Percentiles rank a stretch among this genome's conserved stretches.
These are phyloP conservation scores for Oemleria cerasiformis DNA, from an alignment of 306 rosid genomes.

Conservation along the genomic window DNA sequence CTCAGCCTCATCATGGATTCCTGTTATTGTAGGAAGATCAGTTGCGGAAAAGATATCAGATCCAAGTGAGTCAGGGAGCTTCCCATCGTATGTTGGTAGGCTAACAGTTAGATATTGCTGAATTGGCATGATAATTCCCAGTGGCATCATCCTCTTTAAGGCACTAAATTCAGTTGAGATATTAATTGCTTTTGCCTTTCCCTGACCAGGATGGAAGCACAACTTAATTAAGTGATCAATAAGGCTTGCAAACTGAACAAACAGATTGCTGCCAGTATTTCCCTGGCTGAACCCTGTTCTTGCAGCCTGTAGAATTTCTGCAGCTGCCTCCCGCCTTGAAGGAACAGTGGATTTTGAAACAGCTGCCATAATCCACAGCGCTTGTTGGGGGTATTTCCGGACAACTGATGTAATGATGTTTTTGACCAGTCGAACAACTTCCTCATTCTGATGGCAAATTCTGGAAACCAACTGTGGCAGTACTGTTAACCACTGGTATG, in stretches of 20 bases:
- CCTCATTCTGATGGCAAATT: constrained; percentile 91
- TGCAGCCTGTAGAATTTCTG: constrained; percentile 90
- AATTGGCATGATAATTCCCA: constrained; percentile 91
- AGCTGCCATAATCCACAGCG: constrained; percentile 98
- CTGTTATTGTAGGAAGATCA: constrained; percentile 88
- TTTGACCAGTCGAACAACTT: constrained; percentile 80
- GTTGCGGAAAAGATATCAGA: constrained; percentile 70
- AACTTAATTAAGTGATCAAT: constrained; percentile 88
- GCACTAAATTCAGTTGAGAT: constrained; percentile 87
- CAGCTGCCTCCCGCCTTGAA: constrained; percentile 91
- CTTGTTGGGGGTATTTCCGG: constrained; percentile 82
- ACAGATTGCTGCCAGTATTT: constrained; percentile 65
- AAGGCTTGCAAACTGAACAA: constrained; percentile 81
- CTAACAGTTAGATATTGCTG: constrained; percentile 86
- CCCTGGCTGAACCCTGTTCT: constrained; percentile 70
- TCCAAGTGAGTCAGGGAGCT: constrained; percentile 49
- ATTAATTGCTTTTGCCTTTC: constrained; percentile 73
- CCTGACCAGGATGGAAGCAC: constrained; percentile 88
- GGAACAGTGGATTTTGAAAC: constrained; percentile 92
- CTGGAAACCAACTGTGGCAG: constrained; percentile 98
- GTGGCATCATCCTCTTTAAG: constrained; percentile 95
- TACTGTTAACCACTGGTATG: constrained; percentile 92
- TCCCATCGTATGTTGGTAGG: constrained; percentile 72
- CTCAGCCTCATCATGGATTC: constrained; percentile 96
- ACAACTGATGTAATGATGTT: constrained; percentile 79